Conservation (phyloP, 2,329 filamentous ascomycete genomes). For the Calonectria hawksworthii region DNA sequence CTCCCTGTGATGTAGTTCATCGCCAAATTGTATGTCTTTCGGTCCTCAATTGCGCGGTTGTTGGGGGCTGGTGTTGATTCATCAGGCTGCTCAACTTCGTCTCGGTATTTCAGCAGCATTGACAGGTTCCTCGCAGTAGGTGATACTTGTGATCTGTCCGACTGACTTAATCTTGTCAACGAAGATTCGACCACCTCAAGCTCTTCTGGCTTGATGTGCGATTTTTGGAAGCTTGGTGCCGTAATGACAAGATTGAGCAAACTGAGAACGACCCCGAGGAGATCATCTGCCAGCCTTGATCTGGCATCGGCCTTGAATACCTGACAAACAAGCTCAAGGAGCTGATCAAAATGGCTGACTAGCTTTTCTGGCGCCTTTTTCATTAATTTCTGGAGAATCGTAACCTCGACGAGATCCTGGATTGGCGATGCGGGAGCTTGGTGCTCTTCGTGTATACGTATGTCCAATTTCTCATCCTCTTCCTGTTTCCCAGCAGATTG, state of each 20-base stretch:
- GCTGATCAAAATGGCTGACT: slow-evolving; percentile 73
- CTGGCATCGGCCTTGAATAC: slow-evolving; percentile 66
- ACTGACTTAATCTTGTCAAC: slow-evolving; percentile 58
- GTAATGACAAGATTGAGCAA: slow-evolving; percentile 73
- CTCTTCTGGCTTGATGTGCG: slow-evolving; percentile 57
- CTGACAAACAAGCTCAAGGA: slow-evolving; percentile 74
- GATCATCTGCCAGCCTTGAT: slow-evolving; percentile 60
- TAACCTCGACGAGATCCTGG: slow-evolving; percentile 67
- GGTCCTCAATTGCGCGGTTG: slow-evolving; percentile 69
- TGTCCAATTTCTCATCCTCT: slow-evolving; percentile 44
- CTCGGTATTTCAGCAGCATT: slow-evolving; percentile 68
- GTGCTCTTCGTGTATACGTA: slow-evolving; percentile 50
- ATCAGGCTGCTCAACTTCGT: slow-evolving; percentile 63
- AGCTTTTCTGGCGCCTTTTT: slow-evolving; percentile 73
- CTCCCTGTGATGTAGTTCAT: slow-evolving; percentile 73
- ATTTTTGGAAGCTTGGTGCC: slow-evolving; percentile 67
- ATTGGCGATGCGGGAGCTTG: slow-evolving; percentile 55
- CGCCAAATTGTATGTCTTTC: slow-evolving; percentile 73
- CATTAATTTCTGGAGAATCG: slow-evolving; percentile 76
- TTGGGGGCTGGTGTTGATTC: slow-evolving; percentile 56
- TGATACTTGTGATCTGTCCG: slow-evolving; percentile 58
- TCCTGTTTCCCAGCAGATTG: slow-evolving; percentile 45
- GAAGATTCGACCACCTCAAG: slow-evolving; percentile 63
- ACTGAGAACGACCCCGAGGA: slow-evolving; percentile 69
- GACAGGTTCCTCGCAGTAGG: slow-evolving; percentile 69